phyloP scores from a whole-genome alignment of 371 early-diverging fungal genomes.

The Mucor irregularis region DNA sequence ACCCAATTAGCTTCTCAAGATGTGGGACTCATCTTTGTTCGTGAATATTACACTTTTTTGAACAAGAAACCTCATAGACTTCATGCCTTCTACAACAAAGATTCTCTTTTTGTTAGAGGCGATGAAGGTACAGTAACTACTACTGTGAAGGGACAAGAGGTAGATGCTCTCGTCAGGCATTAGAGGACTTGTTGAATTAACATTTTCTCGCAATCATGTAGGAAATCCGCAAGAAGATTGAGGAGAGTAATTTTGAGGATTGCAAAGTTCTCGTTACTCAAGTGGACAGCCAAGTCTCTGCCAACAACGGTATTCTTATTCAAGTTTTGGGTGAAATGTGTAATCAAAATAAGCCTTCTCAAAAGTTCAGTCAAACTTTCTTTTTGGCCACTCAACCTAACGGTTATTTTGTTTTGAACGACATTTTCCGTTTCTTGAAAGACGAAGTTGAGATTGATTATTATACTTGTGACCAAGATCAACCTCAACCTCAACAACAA shows the following conservation, averaged over 20 bases:
- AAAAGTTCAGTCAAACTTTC: constrained; percentile 94
- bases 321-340: constrained; percentile 94
- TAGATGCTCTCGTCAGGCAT: no score
- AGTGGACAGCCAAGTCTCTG: constrained; percentile 85
- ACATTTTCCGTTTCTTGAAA: constrained; percentile 92
- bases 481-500: constrained; percentile 2
- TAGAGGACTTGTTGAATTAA: background rate
- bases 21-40: constrained; percentile 93
- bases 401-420: constrained; percentile 93
- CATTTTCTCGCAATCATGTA: constrained; percentile 21
- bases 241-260: constrained; percentile 77
- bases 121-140: constrained; percentile 69
- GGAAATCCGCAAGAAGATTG: constrained; percentile 80
- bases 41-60: constrained; percentile 93
- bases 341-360: constrained; percentile 73
- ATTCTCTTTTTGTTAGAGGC: constrained; percentile 82
- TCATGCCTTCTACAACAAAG: constrained; percentile 86
- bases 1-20: constrained; percentile 53
- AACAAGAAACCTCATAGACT: constrained; percentile 83
- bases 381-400: constrained; percentile 87
- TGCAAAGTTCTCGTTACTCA: constrained; percentile 87
- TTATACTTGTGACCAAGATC: constrained; percentile 32
- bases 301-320: constrained; percentile 79
- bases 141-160: constrained; percentile 40
- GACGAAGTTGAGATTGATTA: constrained; percentile 68